Conservation (phyloP, 2,329 filamentous ascomycete genomes). For the Huntiella abstrusa region DNA sequence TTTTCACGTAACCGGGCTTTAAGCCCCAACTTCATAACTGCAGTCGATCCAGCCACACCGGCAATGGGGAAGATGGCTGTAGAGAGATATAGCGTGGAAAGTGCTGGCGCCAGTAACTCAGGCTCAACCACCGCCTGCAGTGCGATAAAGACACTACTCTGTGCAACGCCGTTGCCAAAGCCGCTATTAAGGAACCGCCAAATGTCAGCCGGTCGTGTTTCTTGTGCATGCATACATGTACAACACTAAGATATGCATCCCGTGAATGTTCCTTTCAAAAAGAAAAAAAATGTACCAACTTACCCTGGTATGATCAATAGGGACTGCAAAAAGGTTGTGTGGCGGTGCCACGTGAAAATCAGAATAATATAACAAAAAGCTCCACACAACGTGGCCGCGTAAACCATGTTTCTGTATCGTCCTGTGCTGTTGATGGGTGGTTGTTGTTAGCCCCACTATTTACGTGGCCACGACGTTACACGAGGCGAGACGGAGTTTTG, state of each 20-base stretch:
- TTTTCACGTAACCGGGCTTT: conserved; percentile 11
- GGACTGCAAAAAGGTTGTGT: conserved; percentile 35
- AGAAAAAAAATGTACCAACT: background rate
- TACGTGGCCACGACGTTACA: background rate
- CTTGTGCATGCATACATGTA: background rate
- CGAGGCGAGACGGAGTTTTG: background rate
- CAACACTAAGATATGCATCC: too few species aligned
- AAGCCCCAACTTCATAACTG: conserved; percentile 16
- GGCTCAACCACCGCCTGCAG: conserved; percentile 23
- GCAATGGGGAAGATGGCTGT: conserved; percentile 21
- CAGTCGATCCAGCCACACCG: conserved; percentile 22
- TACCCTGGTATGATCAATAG: conserved; percentile 35
- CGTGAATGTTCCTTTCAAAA: background rate
- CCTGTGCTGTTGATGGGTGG: conserved; percentile 27
- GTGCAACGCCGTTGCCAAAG: conserved; percentile 23
- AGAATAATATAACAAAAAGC: conserved; percentile 33
- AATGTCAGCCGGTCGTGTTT: background rate
- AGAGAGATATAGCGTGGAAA: conserved; percentile 23
- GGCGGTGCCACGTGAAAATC: conserved; percentile 37
- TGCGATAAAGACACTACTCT: conserved; percentile 24
- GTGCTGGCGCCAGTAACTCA: conserved; percentile 21
- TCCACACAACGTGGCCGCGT: conserved; percentile 30
- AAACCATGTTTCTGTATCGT: conserved; percentile 35
- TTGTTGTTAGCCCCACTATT: background rate
- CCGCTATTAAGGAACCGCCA: conserved; percentile 13